Conservation (phyloP, 116 monocot species). For the Trichopus zeylanicus region DNA sequence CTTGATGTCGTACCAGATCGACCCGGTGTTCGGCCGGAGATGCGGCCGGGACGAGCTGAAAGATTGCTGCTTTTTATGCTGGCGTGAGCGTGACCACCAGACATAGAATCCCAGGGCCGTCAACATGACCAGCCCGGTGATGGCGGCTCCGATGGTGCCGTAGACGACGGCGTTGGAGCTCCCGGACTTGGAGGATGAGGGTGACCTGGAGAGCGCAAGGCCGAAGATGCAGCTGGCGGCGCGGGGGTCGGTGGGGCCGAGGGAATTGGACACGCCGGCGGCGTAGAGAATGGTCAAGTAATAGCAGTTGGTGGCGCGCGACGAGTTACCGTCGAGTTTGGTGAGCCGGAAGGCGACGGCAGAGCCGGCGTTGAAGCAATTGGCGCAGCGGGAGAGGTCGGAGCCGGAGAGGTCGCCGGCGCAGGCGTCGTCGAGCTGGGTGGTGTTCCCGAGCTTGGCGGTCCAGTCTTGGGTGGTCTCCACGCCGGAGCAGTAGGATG, state of each 20-base stretch:
- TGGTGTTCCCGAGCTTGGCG: slow-evolving; percentile 25
- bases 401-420: slow-evolving; percentile 19
- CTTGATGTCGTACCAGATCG: slow-evolving; percentile 38
- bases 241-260: slow-evolving; percentile 35
- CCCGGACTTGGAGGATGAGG: neutral
- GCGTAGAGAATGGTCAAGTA: slow-evolving; percentile 51
- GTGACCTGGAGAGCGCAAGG: slow-evolving; percentile 17
- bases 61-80: neutral
- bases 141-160: slow-evolving; percentile 8
- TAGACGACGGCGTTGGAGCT: neutral
- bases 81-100: neutral
- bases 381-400: slow-evolving; percentile 26
- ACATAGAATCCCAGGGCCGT: slow-evolving; percentile 7
- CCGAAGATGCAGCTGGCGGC: slow-evolving; percentile 43
- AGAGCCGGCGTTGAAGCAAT: slow-evolving; percentile 48
- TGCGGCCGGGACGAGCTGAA: slow-evolving; percentile 1
- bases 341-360: slow-evolving; percentile 33
- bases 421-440: slow-evolving; percentile 38
- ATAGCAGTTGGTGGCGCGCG: slow-evolving; percentile 61
- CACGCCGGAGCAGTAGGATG: slow-evolving; percentile 59
- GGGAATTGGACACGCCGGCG: slow-evolving; percentile 35
- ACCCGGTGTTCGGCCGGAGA: slow-evolving; percentile 43
- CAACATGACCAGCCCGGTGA: slow-evolving; percentile 12
- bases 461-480: slow-evolving; percentile 29
- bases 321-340: slow-evolving; percentile 49